Evolutionary conservation across 2,329 filamentous ascomycete genomes (phyloP).

Genomic region (Talaromyces sp.): DNA sequence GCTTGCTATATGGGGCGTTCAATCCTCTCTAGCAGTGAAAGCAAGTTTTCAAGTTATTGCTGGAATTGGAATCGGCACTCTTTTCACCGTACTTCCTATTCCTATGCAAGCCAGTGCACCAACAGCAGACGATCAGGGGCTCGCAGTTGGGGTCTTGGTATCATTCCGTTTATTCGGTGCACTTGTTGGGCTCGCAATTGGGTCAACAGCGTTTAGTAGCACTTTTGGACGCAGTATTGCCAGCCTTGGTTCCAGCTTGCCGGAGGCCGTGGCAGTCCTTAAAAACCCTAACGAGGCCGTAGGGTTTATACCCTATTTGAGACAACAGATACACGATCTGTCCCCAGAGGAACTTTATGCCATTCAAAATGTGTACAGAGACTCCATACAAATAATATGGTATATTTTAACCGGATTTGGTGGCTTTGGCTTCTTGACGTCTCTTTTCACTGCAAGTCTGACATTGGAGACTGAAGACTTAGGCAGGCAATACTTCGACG

Average conservation of each 20-base stretch:
- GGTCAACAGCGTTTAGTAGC: constrained; percentile 19
- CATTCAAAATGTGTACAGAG: not conserved
- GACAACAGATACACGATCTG: not conserved
- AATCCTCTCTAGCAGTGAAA: not conserved
- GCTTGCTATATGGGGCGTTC: constrained; percentile 46
- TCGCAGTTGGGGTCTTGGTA: constrained; percentile 21
- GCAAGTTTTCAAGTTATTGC: not conserved
- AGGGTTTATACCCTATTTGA: constrained; percentile 2
- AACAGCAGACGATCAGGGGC: not conserved
- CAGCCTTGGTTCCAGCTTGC: not conserved
- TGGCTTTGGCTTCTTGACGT: not conserved
- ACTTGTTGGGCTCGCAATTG: constrained; percentile 7
- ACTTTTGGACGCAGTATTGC: not conserved
- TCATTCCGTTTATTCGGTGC: constrained; percentile 1
- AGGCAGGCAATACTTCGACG: constrained; percentile 1
- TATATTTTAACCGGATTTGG: constrained; percentile 1
- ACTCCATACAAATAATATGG: not conserved
- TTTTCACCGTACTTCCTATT: not conserved
- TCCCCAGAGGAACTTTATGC: not conserved
- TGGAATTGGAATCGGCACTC: constrained; percentile 16
- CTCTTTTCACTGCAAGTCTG: not conserved
- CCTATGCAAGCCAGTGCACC: constrained; percentile 10
- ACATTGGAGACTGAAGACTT: constrained; percentile 5
- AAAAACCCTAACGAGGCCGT: not conserved
- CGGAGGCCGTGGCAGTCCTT: not conserved